These are phyloP conservation scores for Coemansia aciculifera DNA, from an alignment of 192 early-diverging fungal genomes.

Conservation along the genomic window DNA sequence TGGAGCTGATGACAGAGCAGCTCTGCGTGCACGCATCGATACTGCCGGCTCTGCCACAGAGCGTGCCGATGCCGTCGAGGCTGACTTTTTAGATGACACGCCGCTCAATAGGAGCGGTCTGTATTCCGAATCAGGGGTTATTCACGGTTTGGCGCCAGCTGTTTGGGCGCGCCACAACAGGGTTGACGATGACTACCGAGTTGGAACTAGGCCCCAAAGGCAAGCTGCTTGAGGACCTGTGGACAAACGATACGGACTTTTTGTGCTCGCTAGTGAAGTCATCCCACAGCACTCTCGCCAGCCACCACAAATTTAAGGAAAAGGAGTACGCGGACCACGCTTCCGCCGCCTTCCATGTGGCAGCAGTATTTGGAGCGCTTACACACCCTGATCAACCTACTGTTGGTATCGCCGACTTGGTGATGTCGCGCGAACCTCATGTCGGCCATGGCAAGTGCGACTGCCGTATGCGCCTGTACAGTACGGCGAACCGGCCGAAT, in stretches of 20 bases:
- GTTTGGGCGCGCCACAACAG: constrained; percentile 17
- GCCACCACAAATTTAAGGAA: constrained; percentile 27
- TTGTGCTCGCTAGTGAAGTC: constrained; percentile 18
- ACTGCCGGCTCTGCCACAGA: too few relatives aligned
- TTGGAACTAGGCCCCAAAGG: constrained; percentile 11
- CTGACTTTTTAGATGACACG: background rate
- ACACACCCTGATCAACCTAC: too few relatives aligned
- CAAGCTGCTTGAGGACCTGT: constrained; percentile 22
- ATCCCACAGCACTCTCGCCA: constrained; percentile 30
- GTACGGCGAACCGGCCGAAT: too few relatives aligned
- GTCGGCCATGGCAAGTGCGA: too few relatives aligned
- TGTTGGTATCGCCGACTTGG: too few relatives aligned
- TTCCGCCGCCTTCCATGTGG: constrained; percentile 24
- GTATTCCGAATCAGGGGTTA: constrained; percentile 32
- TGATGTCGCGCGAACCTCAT: too few relatives aligned
- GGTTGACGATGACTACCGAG: constrained; percentile 9
- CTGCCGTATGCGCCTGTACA: too few relatives aligned
- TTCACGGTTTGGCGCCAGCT: constrained; percentile 19
- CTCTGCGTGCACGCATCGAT: too few relatives aligned
- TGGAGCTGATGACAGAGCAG: too few relatives aligned
- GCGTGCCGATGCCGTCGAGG: too few relatives aligned
- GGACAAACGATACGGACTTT: constrained; percentile 20
- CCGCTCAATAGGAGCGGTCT: constrained; percentile 7
- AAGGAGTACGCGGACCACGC: constrained; percentile 42
- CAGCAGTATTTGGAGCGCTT: constrained; percentile 15